phyloP scores from a whole-genome alignment of 495 filamentous ascomycete species.

The Hyphodiscus hymeniophilus region DNA sequence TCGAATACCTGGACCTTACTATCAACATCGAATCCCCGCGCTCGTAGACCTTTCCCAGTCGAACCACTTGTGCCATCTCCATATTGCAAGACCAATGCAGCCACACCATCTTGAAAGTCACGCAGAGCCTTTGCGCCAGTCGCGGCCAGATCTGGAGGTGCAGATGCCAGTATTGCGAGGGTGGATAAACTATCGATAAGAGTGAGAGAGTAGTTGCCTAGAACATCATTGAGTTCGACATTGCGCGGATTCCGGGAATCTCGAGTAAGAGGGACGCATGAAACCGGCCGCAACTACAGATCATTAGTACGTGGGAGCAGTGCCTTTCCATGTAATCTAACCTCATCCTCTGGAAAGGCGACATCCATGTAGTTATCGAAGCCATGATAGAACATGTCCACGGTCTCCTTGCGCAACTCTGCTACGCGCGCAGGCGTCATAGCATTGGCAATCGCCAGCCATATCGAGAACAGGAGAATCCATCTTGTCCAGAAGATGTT shows the following conservation, averaged over 20 bases:
- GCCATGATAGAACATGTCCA: slow-evolving; percentile 94
- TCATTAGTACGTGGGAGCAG: slow-evolving; percentile 10
- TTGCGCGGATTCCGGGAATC: slow-evolving; percentile 72
- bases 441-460: slow-evolving; percentile 28
- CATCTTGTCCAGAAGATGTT: slow-evolving; percentile 12
- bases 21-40: slow-evolving; percentile 88
- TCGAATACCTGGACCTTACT: slow-evolving; percentile 98
- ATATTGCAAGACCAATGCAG: slow-evolving; percentile 73
- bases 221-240: slow-evolving; percentile 86
- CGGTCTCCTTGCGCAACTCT: slow-evolving; percentile 60
- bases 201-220: slow-evolving; percentile 95
- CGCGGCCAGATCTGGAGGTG: slow-evolving; percentile 36
- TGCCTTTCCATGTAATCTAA: slow-evolving; percentile 23
- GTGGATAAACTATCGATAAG: slow-evolving; percentile 92
- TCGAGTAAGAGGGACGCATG: slow-evolving; percentile 74
- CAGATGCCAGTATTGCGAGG: slow-evolving; percentile 81
- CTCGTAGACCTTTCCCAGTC: slow-evolving; percentile 60
- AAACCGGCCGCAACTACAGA: slow-evolving; percentile 65
- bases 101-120: slow-evolving; percentile 76
- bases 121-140: slow-evolving; percentile 52
- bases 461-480: slow-evolving; percentile 16
- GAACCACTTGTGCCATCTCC: slow-evolving; percentile 71
- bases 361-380: slow-evolving; percentile 90
- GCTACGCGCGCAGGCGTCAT: slow-evolving; percentile 45
- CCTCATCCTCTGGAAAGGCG: slow-evolving; percentile 96